Base-by-base conservation (phyloP, 371 early-diverging fungal genomes). In the Lichtheimia corymbifera region DNA sequence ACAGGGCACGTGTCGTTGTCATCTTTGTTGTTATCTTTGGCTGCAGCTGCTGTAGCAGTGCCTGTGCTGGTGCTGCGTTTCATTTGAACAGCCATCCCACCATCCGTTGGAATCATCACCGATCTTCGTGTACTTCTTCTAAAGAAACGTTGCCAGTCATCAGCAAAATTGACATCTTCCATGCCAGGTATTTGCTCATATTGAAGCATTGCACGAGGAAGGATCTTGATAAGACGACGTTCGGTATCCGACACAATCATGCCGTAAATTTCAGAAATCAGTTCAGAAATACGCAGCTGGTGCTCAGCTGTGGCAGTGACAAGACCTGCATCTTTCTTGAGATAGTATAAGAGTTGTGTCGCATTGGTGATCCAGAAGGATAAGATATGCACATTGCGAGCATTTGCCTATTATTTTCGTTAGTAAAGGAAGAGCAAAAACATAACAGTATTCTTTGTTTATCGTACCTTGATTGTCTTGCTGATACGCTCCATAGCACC, bases 311-410 rank as follows among this genome's bases (percentile, higher is more conserved):
- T 89, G 9, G 82, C 71, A 13, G 72, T 63, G 9, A 86, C 82
- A 14, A 94, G 83, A 7, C 84, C 83, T 17, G 81, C 41, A 70
- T 96, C 96, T 57, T 89, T 87, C 67, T 92, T 89, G 50, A 96
- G 74, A 66, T 88, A 94, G 63, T 91, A 89, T 11, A 93, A 60
- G 5, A 95, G 80, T 35, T 86, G 86, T 17, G 86, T 83, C 35
- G 80, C 70, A 69, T 94, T 94, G 42, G 92, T 80, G 30, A 92
- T 77, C 94, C 94, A 94, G 61, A 88, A 93, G 5, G 89, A 82
- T n/a, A 88, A 72, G n/a, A 69, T 51, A 66, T 82, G 77, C 49
- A 74, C 62, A 47, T 79, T 73, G 24, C 62, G 71, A 22, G 72
- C 54, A 56, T 72, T 71, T 11, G 58, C 63, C 77, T 77, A 27